Percentiles rank a stretch among this genome's conserved stretches.
Conservation (phyloP, 768 basidiomycete species). For the Lyophyllum atratum region DNA sequence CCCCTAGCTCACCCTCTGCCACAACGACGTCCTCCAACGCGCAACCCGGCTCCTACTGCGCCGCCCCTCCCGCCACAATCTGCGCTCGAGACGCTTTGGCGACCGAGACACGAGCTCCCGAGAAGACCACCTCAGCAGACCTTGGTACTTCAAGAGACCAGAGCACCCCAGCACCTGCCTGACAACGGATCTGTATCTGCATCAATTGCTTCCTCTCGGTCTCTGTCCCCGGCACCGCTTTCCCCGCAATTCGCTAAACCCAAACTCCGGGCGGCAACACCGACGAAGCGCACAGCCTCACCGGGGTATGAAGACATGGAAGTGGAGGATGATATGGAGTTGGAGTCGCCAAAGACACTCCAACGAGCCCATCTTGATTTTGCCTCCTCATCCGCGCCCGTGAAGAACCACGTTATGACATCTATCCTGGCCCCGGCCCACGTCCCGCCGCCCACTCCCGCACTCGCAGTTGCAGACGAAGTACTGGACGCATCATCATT, state of each 20-base stretch:
- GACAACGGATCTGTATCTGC: slow-evolving; percentile 5
- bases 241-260: neutral
- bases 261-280: neutral
- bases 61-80: slow-evolving; percentile 12
- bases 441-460: neutral
- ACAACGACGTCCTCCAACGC: neutral
- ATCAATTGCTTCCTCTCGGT: slow-evolving; percentile 7
- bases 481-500: neutral
- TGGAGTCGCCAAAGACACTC: slow-evolving; percentile 25
- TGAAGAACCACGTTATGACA: neutral
- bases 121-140: slow-evolving; percentile 4
- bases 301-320: slow-evolving; percentile 19
- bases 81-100: slow-evolving; percentile 15
- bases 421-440: neutral
- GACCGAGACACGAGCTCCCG: slow-evolving; percentile 9
- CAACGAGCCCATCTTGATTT: slow-evolving; percentile 5
- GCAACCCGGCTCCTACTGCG: neutral
- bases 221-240: slow-evolving; percentile 2
- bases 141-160: slow-evolving; percentile 19
- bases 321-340: slow-evolving; percentile 31
- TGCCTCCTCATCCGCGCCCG: neutral
- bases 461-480: neutral
- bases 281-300: neutral
- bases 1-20: slow-evolving; percentile 7
- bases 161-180: neutral